Percentiles rank a stretch among this genome's conserved stretches.
Evolutionary conservation across 1,284 basidiomycete species (phyloP).

Genomic region (Heterobasidion parviporum): DNA sequence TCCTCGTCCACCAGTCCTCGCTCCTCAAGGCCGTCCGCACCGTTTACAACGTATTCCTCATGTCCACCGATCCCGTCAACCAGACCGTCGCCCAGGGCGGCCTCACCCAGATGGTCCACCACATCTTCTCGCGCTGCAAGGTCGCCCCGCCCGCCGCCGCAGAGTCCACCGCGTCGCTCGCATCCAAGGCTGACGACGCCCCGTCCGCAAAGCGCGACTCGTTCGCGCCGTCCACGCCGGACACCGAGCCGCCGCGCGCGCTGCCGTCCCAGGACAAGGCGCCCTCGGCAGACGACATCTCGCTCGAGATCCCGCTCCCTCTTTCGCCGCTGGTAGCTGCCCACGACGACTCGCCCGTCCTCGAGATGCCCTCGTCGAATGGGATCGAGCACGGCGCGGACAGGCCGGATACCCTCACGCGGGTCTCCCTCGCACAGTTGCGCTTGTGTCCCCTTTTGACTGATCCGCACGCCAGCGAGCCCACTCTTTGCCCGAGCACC

Average conservation of each 20-base stretch:
- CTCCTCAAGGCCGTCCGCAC: constrained; percentile 92
- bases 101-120: constrained; percentile 94
- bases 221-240: constrained; percentile 20
- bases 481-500: constrained; percentile 9
- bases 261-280: constrained; percentile 7
- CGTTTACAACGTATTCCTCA: constrained; percentile 93
- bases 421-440: neutral
- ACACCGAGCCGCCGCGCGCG: constrained; percentile 16
- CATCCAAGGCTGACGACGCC: neutral
- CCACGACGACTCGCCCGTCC: neutral
- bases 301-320: neutral
- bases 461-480: constrained; percentile 13
- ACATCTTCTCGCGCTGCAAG: constrained; percentile 80
- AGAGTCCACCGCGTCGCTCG: constrained; percentile 15
- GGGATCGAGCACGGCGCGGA: neutral
- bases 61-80: constrained; percentile 84
- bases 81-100: constrained; percentile 96
- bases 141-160: constrained; percentile 9
- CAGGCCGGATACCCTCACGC: neutral
- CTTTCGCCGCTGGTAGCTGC: neutral
- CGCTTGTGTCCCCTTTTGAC: neutral
- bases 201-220: constrained; percentile 16
- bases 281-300: neutral
- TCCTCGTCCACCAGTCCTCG: constrained; percentile 84
- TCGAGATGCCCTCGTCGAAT: neutral